Evolutionary conservation across 768 basidiomycete genomes (phyloP), one percentile per base, ranked within the genome.

Genomic region (Lactarius sanguifluus): DNA sequence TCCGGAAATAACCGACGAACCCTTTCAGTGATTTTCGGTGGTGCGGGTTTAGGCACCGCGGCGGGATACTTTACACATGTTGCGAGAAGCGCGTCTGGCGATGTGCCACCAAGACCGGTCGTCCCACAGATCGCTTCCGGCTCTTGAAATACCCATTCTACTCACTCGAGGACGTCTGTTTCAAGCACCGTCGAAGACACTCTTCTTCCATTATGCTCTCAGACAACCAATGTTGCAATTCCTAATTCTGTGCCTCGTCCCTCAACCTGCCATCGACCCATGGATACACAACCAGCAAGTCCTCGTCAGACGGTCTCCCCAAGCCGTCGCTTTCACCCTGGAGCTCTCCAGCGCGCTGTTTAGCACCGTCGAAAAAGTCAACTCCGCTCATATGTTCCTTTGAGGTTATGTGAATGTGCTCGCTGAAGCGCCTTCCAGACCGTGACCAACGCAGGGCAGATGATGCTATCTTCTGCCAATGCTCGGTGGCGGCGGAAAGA

Each of bases 301-400:
- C 76, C 57, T 74, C 73, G 30, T 75, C 69, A 30, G 62, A 64
- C 32, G 64, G 61, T 12, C 64, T 58, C 13, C 38, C n/a, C 36
- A 62, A 15, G 7, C 43, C 65, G 32, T 68, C 64, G 15, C 57
- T 64, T 25, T 65, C 61, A 20, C 32, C 45, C 52, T 64, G 61
- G 57, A 71, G 38, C 50, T 61, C 52, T 65, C 67, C 65, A 25
- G 47, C 47, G 32, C 72, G 50, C 36, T 67, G 68, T 69, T 62
- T 70, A 32, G 72, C 71, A 6, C 90, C 90, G 71, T 92, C 87
- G 73, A 86, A 90, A 55, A 82, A 82, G 74, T 96, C 93, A 0
- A 95, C 86, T 8, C 72, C 73, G 69, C 83, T 86, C 92, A 95
- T 92, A 72, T 94, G 87, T 74, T 94, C 90, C 47, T 82, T 80